A percentile compares a stretch with the other conserved stretches of the same genome.
Conservation (phyloP, 2,329 filamentous ascomycete species). For the Ophiocordyceps camponoti-saundersi region DNA sequence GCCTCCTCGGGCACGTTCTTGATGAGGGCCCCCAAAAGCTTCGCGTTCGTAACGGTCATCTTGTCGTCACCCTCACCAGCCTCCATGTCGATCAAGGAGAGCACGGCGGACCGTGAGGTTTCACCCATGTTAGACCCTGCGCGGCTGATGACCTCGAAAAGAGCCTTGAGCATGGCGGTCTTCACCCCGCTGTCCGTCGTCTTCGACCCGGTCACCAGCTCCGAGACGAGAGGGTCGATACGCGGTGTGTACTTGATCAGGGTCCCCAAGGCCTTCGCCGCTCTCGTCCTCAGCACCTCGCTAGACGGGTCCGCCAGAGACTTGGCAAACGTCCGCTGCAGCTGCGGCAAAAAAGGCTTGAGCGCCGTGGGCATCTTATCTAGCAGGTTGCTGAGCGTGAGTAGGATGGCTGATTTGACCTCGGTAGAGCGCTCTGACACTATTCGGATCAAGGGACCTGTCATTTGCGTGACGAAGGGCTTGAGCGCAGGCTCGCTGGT, state of each 20-base stretch:
- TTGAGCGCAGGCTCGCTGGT: slow-evolving; percentile 77
- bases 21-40: slow-evolving; percentile 74
- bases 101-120: slow-evolving; percentile 66
- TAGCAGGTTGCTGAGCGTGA: slow-evolving; percentile 85
- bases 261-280: slow-evolving; percentile 85
- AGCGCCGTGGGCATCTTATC: slow-evolving; percentile 93
- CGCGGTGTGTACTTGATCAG: slow-evolving; percentile 90
- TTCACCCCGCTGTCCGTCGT: slow-evolving; percentile 71
- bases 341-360: slow-evolving; percentile 90
- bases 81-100: slow-evolving; percentile 78
- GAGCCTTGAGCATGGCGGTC: slow-evolving; percentile 89
- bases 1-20: slow-evolving; percentile 66
- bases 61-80: slow-evolving; percentile 55
- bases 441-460: slow-evolving; percentile 90
- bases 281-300: slow-evolving; percentile 70
- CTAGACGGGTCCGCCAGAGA: slow-evolving; percentile 86
- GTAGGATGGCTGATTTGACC: slow-evolving; percentile 84
- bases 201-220: slow-evolving; percentile 90
- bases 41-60: slow-evolving; percentile 81
- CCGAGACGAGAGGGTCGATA: slow-evolving; percentile 81
- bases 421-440: slow-evolving; percentile 93
- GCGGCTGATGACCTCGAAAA: slow-evolving; percentile 93
- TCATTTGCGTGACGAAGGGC: slow-evolving; percentile 93
- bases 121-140: slow-evolving; percentile 93
- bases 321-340: slow-evolving; percentile 94